Percentiles rank a stretch among this genome's conserved stretches.
phyloP scores from a whole-genome alignment of 495 filamentous ascomycete genomes.

The Cenococcum geophilum region DNA sequence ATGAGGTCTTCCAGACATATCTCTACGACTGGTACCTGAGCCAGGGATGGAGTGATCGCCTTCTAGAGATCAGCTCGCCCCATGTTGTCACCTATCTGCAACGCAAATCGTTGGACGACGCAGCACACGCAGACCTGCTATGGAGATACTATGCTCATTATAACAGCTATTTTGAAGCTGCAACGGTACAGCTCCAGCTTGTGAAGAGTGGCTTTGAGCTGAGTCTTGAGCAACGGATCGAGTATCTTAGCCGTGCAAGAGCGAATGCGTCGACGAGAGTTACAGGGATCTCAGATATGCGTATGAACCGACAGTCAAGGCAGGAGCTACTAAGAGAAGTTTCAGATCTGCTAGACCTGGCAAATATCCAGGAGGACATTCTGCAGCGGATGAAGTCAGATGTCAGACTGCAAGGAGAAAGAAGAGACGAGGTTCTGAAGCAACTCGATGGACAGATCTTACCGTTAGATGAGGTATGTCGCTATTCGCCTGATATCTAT shows the following conservation, averaged over 20 bases:
- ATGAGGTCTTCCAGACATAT: slow-evolving; percentile 89
- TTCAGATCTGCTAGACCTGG: slow-evolving; percentile 81
- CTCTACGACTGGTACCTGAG: slow-evolving; percentile 95
- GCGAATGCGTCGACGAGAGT: slow-evolving; percentile 76
- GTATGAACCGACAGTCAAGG: slow-evolving; percentile 53
- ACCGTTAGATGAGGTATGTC: slow-evolving; percentile 64
- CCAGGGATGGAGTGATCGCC: slow-evolving; percentile 72
- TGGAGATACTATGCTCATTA: slow-evolving; percentile 83
- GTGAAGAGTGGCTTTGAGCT: slow-evolving; percentile 74
- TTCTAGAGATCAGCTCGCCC: slow-evolving; percentile 74
- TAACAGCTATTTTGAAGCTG: slow-evolving; percentile 74
- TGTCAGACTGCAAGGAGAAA: slow-evolving; percentile 54
- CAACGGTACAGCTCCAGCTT: slow-evolving; percentile 74
- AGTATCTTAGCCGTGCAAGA: slow-evolving; percentile 80
- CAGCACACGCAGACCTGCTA: slow-evolving; percentile 79
- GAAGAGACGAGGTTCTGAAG: slow-evolving; percentile 53
- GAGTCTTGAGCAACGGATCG: slow-evolving; percentile 69
- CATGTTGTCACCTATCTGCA: slow-evolving; percentile 84
- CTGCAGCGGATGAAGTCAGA: slow-evolving; percentile 74
- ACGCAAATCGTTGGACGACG: slow-evolving; percentile 58
- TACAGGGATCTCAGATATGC: slow-evolving; percentile 50
- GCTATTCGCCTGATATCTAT: neutral
- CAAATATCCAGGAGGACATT: slow-evolving; percentile 90
- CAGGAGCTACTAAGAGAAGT: slow-evolving; percentile 76
- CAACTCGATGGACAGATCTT: slow-evolving; percentile 69